Percentiles rank a stretch among this genome's conserved stretches.
phyloP scores from a whole-genome alignment of 164 flowering plant species.

The Chimonanthus praecox region DNA sequence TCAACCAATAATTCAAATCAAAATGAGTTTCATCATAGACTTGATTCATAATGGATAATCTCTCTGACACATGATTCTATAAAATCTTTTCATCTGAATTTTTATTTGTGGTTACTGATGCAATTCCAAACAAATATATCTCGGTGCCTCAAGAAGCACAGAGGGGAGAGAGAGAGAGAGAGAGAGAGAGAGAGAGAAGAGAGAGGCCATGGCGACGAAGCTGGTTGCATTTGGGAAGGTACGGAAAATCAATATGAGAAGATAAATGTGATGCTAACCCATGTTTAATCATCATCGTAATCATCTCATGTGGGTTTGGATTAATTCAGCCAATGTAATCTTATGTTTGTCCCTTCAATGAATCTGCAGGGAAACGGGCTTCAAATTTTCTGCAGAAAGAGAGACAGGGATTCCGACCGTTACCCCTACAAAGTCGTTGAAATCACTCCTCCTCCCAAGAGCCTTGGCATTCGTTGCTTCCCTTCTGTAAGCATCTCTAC shows the following conservation, averaged over 20 bases:
- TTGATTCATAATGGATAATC: too few species aligned
- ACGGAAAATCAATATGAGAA: background rate
- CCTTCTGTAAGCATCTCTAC: conserved; percentile 43
- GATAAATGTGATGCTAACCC: background rate
- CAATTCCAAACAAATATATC: too few species aligned
- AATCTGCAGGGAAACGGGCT: conserved; percentile 9
- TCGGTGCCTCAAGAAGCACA: too few species aligned
- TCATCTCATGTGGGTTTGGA: too few species aligned
- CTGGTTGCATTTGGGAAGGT: conserved; percentile 6
- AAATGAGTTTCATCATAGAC: too few species aligned
- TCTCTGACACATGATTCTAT: too few species aligned
- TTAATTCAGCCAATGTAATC: background rate
- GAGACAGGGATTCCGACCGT: conserved; percentile 36
- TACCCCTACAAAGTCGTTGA: conserved; percentile 79
- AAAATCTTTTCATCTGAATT: too few species aligned
- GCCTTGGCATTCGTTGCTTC: conserved; percentile 84
- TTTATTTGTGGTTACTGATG: too few species aligned
- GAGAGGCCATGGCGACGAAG: conserved; percentile 4
- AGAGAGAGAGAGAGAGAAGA: background rate
- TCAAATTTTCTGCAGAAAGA: conserved; percentile 52
- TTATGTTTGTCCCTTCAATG: background rate
- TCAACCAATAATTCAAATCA: too few species aligned
- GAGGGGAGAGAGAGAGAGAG: background rate
- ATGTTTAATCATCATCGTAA: background rate
- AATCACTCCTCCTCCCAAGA: conserved; percentile 82